These are phyloP conservation scores for Pholiota microspora DNA, from an alignment of 768 basidiomycete species.

Conservation along the genomic window DNA sequence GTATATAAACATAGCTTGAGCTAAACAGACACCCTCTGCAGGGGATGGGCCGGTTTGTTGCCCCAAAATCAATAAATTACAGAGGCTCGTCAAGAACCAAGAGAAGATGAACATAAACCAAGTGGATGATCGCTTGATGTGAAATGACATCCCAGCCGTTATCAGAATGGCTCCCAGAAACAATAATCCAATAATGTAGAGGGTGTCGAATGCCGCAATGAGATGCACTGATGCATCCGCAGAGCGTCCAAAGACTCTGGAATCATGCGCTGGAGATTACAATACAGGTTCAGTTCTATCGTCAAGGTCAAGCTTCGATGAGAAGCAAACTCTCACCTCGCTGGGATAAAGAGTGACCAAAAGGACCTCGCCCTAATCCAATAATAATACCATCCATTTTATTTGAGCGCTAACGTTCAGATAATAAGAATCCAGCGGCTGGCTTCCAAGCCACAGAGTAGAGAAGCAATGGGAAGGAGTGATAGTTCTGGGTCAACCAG, in stretches of 20 bases:
- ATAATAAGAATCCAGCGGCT: no score
- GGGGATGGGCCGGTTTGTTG: neutral
- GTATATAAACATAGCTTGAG: conserved; percentile 1
- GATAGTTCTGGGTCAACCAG: no score
- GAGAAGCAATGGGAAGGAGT: no score
- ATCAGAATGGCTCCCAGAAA: neutral
- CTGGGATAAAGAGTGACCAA: no score
- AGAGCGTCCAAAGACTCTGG: neutral
- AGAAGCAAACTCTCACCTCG: no score
- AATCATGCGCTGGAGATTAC: neutral
- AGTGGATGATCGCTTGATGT: neutral
- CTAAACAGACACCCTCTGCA: neutral
- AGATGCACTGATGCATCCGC: neutral
- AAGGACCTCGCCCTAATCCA: no score
- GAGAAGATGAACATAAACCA: conserved; percentile 2
- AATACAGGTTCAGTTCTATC: no score
- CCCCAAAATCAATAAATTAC: neutral
- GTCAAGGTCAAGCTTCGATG: no score
- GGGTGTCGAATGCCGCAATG: neutral
- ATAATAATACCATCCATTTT: no score
- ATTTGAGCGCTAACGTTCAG: no score
- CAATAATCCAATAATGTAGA: neutral
- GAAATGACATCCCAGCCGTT: neutral
- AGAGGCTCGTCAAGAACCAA: neutral
- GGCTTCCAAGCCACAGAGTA: no score